Conservation (phyloP, 2,329 filamentous ascomycete genomes). For the Apiospora arundinis region DNA sequence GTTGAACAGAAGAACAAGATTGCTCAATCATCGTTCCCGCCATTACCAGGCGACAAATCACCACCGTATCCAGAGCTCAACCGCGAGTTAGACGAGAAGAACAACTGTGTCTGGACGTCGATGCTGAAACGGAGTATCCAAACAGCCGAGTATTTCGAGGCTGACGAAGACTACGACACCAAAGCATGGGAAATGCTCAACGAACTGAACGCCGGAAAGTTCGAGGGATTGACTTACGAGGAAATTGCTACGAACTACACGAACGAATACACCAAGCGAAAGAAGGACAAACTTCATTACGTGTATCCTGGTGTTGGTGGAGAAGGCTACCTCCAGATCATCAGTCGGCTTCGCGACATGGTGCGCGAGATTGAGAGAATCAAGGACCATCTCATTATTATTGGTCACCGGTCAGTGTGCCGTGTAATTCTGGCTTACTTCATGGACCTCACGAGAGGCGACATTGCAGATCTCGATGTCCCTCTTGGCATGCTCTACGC, state of each 20-base stretch:
- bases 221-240: slow-evolving; percentile 94
- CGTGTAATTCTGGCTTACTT: slow-evolving; percentile 96
- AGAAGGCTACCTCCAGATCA: slow-evolving; percentile 95
- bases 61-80: slow-evolving; percentile 90
- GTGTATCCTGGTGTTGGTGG: slow-evolving; percentile 95
- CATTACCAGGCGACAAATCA: slow-evolving; percentile 86
- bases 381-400: slow-evolving; percentile 91
- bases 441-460: slow-evolving; percentile 86
- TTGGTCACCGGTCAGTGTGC: slow-evolving; percentile 90
- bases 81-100: slow-evolving; percentile 75
- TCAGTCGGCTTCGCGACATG: slow-evolving; percentile 92
- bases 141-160: slow-evolving; percentile 86
- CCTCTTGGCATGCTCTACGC: slow-evolving; percentile 93
- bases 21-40: slow-evolving; percentile 82
- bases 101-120: slow-evolving; percentile 97
- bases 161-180: slow-evolving; percentile 91
- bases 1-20: slow-evolving; percentile 80
- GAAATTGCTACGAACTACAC: slow-evolving; percentile 82
- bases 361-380: slow-evolving; percentile 97
- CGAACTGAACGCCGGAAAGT: slow-evolving; percentile 89
- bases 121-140: slow-evolving; percentile 93
- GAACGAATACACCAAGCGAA: slow-evolving; percentile 81
- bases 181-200: slow-evolving; percentile 99
- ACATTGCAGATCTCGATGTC: slow-evolving; percentile 93
- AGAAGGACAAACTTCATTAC: slow-evolving; percentile 89